Evolutionary conservation across 495 filamentous ascomycete genomes (phyloP), one percentile per base, ranked within the genome.

Genomic region (Podospora anserina): DNA sequence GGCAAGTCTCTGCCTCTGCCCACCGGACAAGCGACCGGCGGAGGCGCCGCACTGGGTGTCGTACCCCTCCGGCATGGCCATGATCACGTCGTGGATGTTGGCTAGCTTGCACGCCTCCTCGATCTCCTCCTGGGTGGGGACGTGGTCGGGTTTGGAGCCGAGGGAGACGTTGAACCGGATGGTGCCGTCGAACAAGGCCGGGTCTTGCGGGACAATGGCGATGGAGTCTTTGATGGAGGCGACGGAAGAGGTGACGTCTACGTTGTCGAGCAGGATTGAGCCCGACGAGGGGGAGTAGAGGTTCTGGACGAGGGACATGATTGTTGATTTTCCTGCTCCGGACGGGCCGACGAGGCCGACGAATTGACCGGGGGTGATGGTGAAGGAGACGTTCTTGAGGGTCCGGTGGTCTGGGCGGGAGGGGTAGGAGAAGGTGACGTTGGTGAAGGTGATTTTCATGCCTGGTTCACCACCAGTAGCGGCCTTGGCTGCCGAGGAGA

Each of bases 301-400:
- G 62, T 79, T 72, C 76, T 90, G 88, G 1, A 92, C 77, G 1
- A 92, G 77, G 0, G 85, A 84, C 23, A 91, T 84, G 59, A 89
- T 81, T 23, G 88, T 91, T 3, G 86, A 88, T 73, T 94, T 94
- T n/a, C 91, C 91, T 59, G 87, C 90, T 23, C 91, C 91, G 0
- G 83, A 87, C 0, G 88, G 79, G 5, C 91, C 91, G 20, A 93
- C 90, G 28, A 94, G 80, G 1, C 87, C 91, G 11, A 83, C 86
- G 69, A 86, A 89, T 58, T 87, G 84, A 1, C 90, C 90, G 53
- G 86, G 84, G 61, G 82, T 76, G 67, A 92, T 89, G 19, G 78
- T 82, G 28, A 90, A 64, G 53, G 76, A 82, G 30, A 87, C 70
- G 7, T 80, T 78, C 4, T 70, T 68, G 66, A 90, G 85, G 7